Evolutionary conservation across 176 grass and related monocot species (phyloP).

Genomic region (Oryza meridionalis): DNA sequence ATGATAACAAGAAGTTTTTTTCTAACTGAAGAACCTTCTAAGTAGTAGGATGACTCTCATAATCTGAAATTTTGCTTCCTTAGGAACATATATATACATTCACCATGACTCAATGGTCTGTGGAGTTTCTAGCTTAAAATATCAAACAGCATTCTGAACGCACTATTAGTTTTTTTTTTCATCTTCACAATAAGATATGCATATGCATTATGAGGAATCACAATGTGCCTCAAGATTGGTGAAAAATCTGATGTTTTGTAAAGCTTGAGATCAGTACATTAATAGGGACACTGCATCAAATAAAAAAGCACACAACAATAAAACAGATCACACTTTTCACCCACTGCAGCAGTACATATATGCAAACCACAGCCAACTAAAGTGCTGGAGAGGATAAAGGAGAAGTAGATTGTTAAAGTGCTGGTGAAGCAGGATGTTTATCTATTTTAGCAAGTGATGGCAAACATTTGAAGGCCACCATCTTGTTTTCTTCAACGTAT

Average conservation of each 20-base stretch:
- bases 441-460: not conserved
- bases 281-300: constrained; percentile 19
- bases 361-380: not conserved
- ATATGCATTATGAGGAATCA: not conserved
- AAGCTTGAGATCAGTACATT: not conserved
- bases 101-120: not conserved
- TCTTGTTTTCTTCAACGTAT: constrained; percentile 6
- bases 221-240: not conserved
- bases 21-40: constrained; percentile 36
- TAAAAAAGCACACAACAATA: not conserved
- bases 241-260: not conserved
- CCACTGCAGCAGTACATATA: constrained; percentile 28
- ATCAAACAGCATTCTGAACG: not conserved
- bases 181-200: constrained; percentile 6
- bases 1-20: constrained; percentile 17
- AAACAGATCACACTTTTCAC: not conserved
- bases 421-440: constrained; percentile 16
- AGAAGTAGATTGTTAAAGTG: not conserved
- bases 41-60: not conserved
- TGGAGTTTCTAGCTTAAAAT: constrained; percentile 4
- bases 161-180: constrained; percentile 22
- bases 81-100: constrained; percentile 27
- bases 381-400: not conserved
- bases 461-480: constrained; percentile 5
- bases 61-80: not conserved